Conservation (phyloP, 192 early-diverging fungal species). For the Geranomyces michiganensis region DNA sequence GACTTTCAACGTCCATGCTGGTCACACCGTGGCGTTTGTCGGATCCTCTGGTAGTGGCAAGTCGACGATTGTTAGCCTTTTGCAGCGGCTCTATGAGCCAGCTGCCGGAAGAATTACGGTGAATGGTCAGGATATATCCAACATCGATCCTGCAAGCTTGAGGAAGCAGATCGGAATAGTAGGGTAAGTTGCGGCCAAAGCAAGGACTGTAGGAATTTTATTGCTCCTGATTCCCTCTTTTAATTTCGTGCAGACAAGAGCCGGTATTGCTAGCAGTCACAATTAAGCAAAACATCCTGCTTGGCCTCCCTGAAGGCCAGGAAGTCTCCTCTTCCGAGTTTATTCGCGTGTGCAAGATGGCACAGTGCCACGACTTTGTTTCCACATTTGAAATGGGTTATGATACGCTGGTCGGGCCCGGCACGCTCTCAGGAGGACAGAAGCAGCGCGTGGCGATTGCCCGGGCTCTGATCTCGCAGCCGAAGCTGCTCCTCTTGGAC, state of each 20-base stretch:
- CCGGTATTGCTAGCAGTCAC: constrained; percentile 66
- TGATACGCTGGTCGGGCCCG: constrained; percentile 38
- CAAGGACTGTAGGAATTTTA: neutral
- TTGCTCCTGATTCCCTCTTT: neutral
- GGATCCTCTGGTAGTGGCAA: constrained; percentile 26
- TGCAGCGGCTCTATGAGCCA: constrained; percentile 29
- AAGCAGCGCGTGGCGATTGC: constrained; percentile 94
- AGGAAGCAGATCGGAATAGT: constrained; percentile 80
- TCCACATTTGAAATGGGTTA: constrained; percentile 50
- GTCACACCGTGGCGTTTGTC: constrained; percentile 69
- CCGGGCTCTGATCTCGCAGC: constrained; percentile 83
- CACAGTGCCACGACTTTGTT: constrained; percentile 80
- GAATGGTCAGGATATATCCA: constrained; percentile 50
- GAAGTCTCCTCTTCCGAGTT: constrained; percentile 65
- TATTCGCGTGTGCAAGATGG: constrained; percentile 64
- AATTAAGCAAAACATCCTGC: constrained; percentile 87
- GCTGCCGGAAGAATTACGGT: constrained; percentile 50
- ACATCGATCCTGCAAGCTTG: constrained; percentile 68
- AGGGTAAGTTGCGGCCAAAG: constrained; percentile 78
- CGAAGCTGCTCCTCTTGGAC: constrained; percentile 71
- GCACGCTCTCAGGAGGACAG: constrained; percentile 53
- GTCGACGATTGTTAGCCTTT: constrained; percentile 25
- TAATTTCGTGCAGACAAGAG: constrained; percentile 58
- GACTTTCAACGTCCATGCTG: constrained; percentile 49
- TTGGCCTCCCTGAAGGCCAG: constrained; percentile 29